Evolutionary conservation across 2,329 filamentous ascomycete species (phyloP), one percentile per base, ranked within the genome.

Genomic region (Leptographium wingfieldii): DNA sequence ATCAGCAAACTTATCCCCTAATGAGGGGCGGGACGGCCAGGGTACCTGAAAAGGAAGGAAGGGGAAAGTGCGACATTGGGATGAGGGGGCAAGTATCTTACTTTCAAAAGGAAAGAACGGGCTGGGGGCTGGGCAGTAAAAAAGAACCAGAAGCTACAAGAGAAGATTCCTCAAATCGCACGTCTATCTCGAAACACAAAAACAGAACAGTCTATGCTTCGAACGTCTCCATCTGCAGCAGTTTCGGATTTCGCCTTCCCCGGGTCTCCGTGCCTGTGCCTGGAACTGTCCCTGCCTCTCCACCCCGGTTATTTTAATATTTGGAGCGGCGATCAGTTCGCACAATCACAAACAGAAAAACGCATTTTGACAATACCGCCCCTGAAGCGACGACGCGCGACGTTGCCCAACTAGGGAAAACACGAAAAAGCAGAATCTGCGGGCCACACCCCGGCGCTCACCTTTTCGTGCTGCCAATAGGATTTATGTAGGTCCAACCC

Each of bases 1-100:
- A 65, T 62, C 63, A 65, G 19, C 59, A 29, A 5, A 12, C 49
- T 25, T 48, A 64, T 65, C 64, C 64, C 63, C 63, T 59, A 62
- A 46, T 61, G 58, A 63, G 56, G 56, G 59, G 60, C 61, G 57
- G 60, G 61, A 62, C 60, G 35, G 55, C 16, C 46, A 58, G 58
- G 56, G 55, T 52, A 46, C 59, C 46, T 31, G 46, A 55, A 55
- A 29, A 58, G 60, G 55, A 57, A 9, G 25, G 31, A 27, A 38
- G 35, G 33, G 54, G 9, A 29, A 38, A 19, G 38, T 40, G 38
- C 38, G 11, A 16, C 12, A 16, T 40, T 40, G 38, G 6, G 38
- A 14, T 16, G 38, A 40, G 38, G 38, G 16, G 14, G 38, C 12
- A 40, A 40, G 3, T 40, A 4, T 60, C 48, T 31, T 31, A 31